These are phyloP conservation scores for Fagopyrum esculentum DNA, from an alignment of 148 eudicot genomes.

Conservation along the genomic window DNA sequence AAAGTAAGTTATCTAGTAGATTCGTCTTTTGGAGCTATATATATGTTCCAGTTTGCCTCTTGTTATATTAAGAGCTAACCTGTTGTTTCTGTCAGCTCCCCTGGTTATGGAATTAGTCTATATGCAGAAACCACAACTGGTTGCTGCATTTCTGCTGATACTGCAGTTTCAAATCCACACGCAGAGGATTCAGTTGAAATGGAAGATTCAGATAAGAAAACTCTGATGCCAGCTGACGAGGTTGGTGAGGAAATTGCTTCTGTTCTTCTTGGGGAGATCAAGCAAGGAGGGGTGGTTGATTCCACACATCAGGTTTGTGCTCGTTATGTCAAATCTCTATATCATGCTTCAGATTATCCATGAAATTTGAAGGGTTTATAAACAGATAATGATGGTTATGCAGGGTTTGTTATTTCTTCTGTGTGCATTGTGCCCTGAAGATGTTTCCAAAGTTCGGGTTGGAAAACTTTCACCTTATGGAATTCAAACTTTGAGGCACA, in stretches of 20 bases:
- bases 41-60: background rate
- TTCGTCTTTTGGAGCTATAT: background rate
- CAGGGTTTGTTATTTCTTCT: conserved; percentile 88
- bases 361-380: background rate
- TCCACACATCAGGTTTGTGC: conserved; percentile 83
- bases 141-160: conserved; percentile 78
- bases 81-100: conserved; percentile 51
- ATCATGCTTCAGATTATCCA: background rate
- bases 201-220: conserved; percentile 44
- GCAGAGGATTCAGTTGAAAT: conserved; percentile 37
- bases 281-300: conserved; percentile 93
- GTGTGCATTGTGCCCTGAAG: conserved; percentile 86
- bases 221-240: conserved; percentile 52
- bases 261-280: conserved; percentile 60
- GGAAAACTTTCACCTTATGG: conserved; percentile 78
- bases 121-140: conserved; percentile 85
- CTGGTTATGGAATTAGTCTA: conserved; percentile 84
- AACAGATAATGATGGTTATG: background rate
- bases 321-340: background rate
- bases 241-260: conserved; percentile 75
- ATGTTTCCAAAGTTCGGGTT: conserved; percentile 84
- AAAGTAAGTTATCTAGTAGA: conserved; percentile 46
- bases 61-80: background rate
- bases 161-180: conserved; percentile 50
- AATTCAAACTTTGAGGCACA: conserved; percentile 59